Conservation (phyloP, 495 filamentous ascomycete genomes). For the Penicillium desertorum region DNA sequence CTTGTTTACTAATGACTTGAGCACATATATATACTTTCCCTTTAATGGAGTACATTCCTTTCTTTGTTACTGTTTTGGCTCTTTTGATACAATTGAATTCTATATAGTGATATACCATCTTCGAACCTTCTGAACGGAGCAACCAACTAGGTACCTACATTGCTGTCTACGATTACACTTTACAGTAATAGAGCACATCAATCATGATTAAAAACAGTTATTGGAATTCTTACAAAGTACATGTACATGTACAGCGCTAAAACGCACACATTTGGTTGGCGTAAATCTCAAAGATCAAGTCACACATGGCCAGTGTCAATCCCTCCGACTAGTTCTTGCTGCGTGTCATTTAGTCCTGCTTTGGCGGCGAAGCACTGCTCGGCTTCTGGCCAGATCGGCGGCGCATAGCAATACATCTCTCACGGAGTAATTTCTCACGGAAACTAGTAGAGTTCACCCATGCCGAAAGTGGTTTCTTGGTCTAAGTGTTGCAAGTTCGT, state of each 20-base stretch:
- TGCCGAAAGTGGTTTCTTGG: conserved; percentile 3
- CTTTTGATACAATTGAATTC: background rate
- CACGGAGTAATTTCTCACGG: conserved; percentile 64
- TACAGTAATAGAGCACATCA: background rate
- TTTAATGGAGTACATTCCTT: conserved; percentile 45
- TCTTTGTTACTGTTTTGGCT: background rate
- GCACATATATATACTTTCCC: conserved; percentile 24
- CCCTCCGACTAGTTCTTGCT: background rate
- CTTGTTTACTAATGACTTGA: conserved; percentile 20
- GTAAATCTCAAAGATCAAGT: background rate
- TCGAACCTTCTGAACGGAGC: too few relatives aligned
- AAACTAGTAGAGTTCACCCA: conserved; percentile 53
- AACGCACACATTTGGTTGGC: background rate
- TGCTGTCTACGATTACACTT: background rate
- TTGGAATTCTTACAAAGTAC: background rate
- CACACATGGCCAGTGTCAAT: background rate
- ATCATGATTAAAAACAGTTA: background rate
- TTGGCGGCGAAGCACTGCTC: conserved; percentile 15
- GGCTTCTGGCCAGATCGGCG: conserved; percentile 32
- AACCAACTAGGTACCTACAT: too few relatives aligned
- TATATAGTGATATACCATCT: too few relatives aligned
- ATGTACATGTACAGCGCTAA: conserved; percentile 6
- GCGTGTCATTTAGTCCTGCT: background rate
- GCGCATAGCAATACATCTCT: conserved; percentile 59
- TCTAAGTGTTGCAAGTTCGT: conserved; percentile 7